These are phyloP conservation scores for Rhinocladiella mackenziei DNA, from an alignment of 2,329 filamentous ascomycete genomes.

Conservation along the genomic window DNA sequence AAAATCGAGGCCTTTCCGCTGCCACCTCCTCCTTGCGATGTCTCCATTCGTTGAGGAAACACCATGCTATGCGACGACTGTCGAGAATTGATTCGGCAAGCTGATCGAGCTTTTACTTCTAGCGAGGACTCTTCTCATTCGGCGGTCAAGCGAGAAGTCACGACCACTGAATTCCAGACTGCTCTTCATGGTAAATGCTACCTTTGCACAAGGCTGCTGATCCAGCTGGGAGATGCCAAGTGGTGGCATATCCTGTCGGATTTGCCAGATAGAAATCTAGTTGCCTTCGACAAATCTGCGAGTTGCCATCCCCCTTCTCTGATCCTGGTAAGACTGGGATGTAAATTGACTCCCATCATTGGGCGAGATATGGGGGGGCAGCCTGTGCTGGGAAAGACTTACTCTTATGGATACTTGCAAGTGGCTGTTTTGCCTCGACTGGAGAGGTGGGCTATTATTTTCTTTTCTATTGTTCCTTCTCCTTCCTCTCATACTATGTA, in stretches of 20 bases:
- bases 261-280: slow-evolving; percentile 4
- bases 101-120: slow-evolving; percentile 1
- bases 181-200: slow-evolving; percentile 10
- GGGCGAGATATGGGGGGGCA: background rate
- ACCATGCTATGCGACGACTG: slow-evolving; percentile 24
- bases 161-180: slow-evolving; percentile 1
- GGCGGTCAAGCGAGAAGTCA: slow-evolving; percentile 8
- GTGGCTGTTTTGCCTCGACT: slow-evolving; percentile 3
- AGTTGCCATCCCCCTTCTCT: background rate
- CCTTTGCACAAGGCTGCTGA: slow-evolving; percentile 12
- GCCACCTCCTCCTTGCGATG: background rate
- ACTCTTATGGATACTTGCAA: slow-evolving; percentile 18
- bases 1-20: background rate
- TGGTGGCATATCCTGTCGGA: slow-evolving; percentile 10
- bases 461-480: background rate
- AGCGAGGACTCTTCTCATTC: background rate
- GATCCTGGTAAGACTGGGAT: slow-evolving; percentile 12
- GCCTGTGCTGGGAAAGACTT: slow-evolving; percentile 5
- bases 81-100: slow-evolving; percentile 7
- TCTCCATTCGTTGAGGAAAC: background rate
- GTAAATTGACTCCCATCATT: slow-evolving; percentile 12
- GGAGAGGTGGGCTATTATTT: slow-evolving; percentile 4
- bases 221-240: slow-evolving; percentile 14
- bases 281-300: slow-evolving; percentile 16
- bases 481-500: background rate